Evolutionary conservation across 192 early-diverging fungal species (phyloP).

Genomic region (Rhizoclosmatium sp.): DNA sequence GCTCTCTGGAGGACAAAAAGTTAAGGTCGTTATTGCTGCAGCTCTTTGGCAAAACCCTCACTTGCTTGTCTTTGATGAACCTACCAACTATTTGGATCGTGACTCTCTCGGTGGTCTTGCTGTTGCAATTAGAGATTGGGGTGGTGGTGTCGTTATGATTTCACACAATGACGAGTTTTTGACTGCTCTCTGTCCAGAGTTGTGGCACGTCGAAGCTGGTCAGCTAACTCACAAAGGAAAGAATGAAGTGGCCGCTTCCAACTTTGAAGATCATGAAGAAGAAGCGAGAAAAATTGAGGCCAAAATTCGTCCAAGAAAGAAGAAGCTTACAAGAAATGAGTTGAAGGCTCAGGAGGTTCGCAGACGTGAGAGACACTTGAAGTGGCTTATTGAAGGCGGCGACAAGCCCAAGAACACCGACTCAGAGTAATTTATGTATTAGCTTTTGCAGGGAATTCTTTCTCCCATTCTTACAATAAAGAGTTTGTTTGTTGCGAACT

Average conservation of each 20-base stretch:
- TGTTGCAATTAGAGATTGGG: slow-evolving; percentile 74
- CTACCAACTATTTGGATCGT: slow-evolving; percentile 76
- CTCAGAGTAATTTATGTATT: slow-evolving; percentile 30
- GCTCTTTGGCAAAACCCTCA: slow-evolving; percentile 91
- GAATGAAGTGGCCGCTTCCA: slow-evolving; percentile 42
- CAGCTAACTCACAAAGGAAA: slow-evolving; percentile 46
- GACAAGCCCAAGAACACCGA: slow-evolving; percentile 53
- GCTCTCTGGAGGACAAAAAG: slow-evolving; percentile 83
- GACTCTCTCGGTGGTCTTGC: slow-evolving; percentile 77
- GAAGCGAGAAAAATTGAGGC: slow-evolving; percentile 56
- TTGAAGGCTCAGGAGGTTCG: slow-evolving; percentile 54
- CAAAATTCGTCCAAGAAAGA: slow-evolving; percentile 60
- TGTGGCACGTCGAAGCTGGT: slow-evolving; percentile 76
- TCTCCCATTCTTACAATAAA: no score
- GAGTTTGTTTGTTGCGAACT: no score
- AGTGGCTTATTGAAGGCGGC: slow-evolving; percentile 55
- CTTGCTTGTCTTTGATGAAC: slow-evolving; percentile 88
- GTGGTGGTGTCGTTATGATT: slow-evolving; percentile 82
- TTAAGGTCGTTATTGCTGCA: slow-evolving; percentile 85
- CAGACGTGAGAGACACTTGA: slow-evolving; percentile 51
- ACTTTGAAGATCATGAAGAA: slow-evolving; percentile 54
- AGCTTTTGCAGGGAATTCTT: no score
- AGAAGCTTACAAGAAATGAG: slow-evolving; percentile 62
- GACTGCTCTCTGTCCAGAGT: slow-evolving; percentile 73
- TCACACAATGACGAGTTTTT: slow-evolving; percentile 85